Base-by-base conservation (phyloP, 768 basidiomycete genomes). In the Tylopilus felleus region DNA sequence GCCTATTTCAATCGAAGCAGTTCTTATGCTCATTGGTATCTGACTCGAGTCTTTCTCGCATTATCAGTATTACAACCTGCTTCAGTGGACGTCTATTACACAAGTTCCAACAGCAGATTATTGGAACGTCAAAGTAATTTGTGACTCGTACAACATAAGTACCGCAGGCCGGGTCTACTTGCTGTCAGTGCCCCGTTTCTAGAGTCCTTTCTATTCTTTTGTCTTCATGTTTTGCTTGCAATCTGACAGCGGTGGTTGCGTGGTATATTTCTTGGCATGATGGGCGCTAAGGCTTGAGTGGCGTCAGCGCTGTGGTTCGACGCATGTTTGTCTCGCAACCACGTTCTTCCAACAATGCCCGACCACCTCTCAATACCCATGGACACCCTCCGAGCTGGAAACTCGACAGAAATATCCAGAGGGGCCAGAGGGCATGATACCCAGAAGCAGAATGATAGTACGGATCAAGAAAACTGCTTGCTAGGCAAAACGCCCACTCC, bases 341-440 rank as follows among this genome's bases (percentile, higher is more conserved):
- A 51, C 44, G 0, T 9, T 27, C 40, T 36, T 23, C 4, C 27
- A 55, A 10, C 53, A 39, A 66, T 65, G 65, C 6, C 49, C 14
- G 52, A 29, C 13, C 59, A 64, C 29, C 42, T 60, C 47, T 42
- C 49, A 14, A 66, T 67, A 55, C 55, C 56, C 36, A 65, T 66
- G 65, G 53, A 48, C 19, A 45, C 29, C 33, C 1, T 64, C 22
- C 8, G 2, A 31, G 1, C 42, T 29, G 40, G 17, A 8, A 33
- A 4, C n/a, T 61, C 46, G 3, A 38, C 28, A 25, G 49, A 33
- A 6, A 5, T 9, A 21, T 19, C 38, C 8, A 33, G 39, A 38
- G 28, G 2, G 16, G 16, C n/a, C 2, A 29, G 8, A 28, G 21
- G 8, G 16, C 23, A 40, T 19, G 47, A 51, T 53, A 39, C 43